phyloP scores from a whole-genome alignment of 495 filamentous ascomycete genomes.

The Xylaria curta region DNA sequence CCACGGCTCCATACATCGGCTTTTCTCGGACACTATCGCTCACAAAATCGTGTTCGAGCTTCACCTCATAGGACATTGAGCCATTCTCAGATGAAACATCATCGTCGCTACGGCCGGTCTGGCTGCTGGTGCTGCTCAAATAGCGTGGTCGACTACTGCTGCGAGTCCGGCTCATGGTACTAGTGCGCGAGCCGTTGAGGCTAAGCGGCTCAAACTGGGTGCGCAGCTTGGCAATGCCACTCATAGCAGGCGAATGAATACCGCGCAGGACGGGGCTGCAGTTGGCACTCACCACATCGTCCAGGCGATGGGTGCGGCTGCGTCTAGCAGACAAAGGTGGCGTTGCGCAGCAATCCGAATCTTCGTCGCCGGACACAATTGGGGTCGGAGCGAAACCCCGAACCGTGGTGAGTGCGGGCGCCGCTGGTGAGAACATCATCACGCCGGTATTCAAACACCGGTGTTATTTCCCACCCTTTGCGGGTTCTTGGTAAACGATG shows the following conservation, averaged over 20 bases:
- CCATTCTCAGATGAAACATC: slow-evolving; percentile 49
- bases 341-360: slow-evolving; percentile 68
- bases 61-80: slow-evolving; percentile 81
- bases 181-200: slow-evolving; percentile 58
- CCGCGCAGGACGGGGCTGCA: slow-evolving; percentile 68
- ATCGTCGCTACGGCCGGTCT: slow-evolving; percentile 46
- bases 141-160: slow-evolving; percentile 42
- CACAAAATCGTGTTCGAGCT: slow-evolving; percentile 85
- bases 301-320: slow-evolving; percentile 42
- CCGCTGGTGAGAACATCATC: slow-evolving; percentile 52
- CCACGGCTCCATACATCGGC: slow-evolving; percentile 43
- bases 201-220: slow-evolving; percentile 71
- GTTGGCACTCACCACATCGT: slow-evolving; percentile 64
- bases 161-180: slow-evolving; percentile 52
- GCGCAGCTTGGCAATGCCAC: slow-evolving; percentile 80
- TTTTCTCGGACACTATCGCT: slow-evolving; percentile 67
- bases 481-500: slow-evolving; percentile 40
- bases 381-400: slow-evolving; percentile 76
- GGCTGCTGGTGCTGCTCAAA: slow-evolving; percentile 41
- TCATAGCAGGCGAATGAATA: slow-evolving; percentile 57
- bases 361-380: slow-evolving; percentile 82
- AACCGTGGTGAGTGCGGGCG: slow-evolving; percentile 73
- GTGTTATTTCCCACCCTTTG: slow-evolving; percentile 47
- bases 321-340: slow-evolving; percentile 46
- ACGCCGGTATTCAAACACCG: neutral